Evolutionary conservation across 331 rosid genomes (phyloP).

Genomic region (Erythrophleum ivorense): DNA sequence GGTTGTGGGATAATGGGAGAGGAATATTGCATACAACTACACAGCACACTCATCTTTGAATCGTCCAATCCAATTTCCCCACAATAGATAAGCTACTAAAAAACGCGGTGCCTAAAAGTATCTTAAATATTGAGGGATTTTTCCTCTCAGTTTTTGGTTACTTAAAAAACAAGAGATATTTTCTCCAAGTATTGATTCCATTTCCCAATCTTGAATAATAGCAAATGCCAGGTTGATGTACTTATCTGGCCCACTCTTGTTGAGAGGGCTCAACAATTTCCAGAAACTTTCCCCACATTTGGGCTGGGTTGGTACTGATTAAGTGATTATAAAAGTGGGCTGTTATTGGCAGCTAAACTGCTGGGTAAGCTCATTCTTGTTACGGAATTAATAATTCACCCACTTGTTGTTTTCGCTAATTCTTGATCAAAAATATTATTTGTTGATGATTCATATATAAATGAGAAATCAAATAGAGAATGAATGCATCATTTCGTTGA

Average conservation of each 20-base stretch:
- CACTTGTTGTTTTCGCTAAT: background rate
- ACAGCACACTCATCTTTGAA: background rate
- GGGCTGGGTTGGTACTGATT: background rate
- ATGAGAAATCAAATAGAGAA: background rate
- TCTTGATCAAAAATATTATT: too few relatives aligned
- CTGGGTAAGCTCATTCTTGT: too few relatives aligned
- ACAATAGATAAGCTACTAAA: background rate
- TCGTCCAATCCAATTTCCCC: background rate
- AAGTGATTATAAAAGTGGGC: background rate
- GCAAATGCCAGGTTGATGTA: background rate
- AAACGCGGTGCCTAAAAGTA: background rate
- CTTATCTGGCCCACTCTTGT: background rate
- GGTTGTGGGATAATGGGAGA: slow-evolving; percentile 3
- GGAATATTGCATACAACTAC: background rate
- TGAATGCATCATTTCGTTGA: background rate
- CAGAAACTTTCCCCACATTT: background rate
- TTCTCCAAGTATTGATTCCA: background rate
- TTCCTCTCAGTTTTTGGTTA: background rate
- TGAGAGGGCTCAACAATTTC: background rate
- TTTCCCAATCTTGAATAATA: background rate
- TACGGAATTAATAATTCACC: background rate
- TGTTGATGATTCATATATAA: too few relatives aligned
- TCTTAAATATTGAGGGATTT: background rate
- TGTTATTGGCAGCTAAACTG: background rate
- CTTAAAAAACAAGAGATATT: background rate